Evolutionary conservation across 2,329 filamentous ascomycete genomes (phyloP), one percentile per base, ranked within the genome.

Genomic region (Epichloe typhina): DNA sequence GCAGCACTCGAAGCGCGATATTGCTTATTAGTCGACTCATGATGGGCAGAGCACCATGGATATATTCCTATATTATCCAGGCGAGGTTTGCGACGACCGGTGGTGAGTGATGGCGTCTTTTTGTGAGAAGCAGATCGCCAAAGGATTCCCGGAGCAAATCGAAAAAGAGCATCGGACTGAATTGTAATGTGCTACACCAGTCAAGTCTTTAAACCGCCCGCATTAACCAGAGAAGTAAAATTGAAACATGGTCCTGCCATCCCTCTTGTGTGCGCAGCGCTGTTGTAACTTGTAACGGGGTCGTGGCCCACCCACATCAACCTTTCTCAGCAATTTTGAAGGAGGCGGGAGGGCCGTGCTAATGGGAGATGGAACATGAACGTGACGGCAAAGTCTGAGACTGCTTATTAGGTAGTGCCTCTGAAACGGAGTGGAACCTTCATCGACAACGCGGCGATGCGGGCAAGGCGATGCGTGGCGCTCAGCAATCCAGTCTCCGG

Each of bases 11-110:
- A 15, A 60, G 54, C 37, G 46, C 50, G 17, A 52, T 38, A 13
- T 47, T 52, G 23, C 47, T 53, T 4, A 41, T 53, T 4, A 41
- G 26, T 49, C 48, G 54, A 45, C 52, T 51, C 58, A 60, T 59
- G 49, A 21, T 46, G 23, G 47, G n/a, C 21, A n/a, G 40, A 13
- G 26, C 31, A 36, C 36, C 21, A 50, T 21, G 4, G 13, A 17
- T 13, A 31, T 9, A 31, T 31, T 31, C 26, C 26, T 31, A 31
- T 31, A 31, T 31, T 31, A 44, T 17, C 21, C 13, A 19, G 40
- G n/a, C 31, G 40, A 12, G 5, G 19, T 44, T 31, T 9, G 12
- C 13, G 19, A 11, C 45, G 7, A 37, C 3, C 9, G 12, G 21
- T 26, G 45, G 13, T n/a, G 37, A 26, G 46, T 11, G 12, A 35